Evolutionary conservation across 1,284 basidiomycete genomes (phyloP), one percentile per base, ranked within the genome.

Genomic region (Rhodotorula sp.): DNA sequence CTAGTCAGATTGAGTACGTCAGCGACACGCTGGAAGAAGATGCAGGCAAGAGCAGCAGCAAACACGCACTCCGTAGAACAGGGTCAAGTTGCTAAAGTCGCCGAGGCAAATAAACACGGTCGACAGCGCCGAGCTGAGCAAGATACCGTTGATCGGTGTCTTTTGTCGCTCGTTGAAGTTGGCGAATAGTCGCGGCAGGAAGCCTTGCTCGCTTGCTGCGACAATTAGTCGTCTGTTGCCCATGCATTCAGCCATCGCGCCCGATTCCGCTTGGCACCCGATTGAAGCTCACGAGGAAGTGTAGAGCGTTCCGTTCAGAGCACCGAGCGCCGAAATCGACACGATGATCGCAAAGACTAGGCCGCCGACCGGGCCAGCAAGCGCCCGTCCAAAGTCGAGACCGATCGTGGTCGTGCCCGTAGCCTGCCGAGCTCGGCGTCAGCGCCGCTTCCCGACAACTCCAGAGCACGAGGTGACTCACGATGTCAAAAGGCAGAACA

Each of bases 261-360:
- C 5, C 19, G 14, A n/a, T 8, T 15, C 14, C 21, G 1, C 5
- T 8, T 5, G 18, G 19, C 50, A 12, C n/a, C 45, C 14, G 31
- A 5, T 21, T 7, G 19, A 76, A 23, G 79, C 77, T 54, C 19
- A 79, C 80, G 71, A 55, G 66, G 88, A 86, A 2, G 93, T 95
- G 80, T 90, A 94, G 74, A 91, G 89, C 0, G 88, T 79, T 86
- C 92, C 91, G 79, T 95, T 95, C 57, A 97, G 81, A 1, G 94
- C 92, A 16, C 94, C 94, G 76, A 97, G 93, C 79, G 94, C 98
- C 2, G 92, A 95, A 71, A 98, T 87, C 1, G 93, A 92, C 4
- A 99, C 95, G 84, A 95, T 88, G 70, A 87, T 84, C 2, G 94
- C 92, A 80, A 99, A 98, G 5, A 95, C 78, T 2, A 89, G 86